Evolutionary conservation across 1,139 yeast species (phyloP).

Genomic region (Hyphopichia burtonii): DNA sequence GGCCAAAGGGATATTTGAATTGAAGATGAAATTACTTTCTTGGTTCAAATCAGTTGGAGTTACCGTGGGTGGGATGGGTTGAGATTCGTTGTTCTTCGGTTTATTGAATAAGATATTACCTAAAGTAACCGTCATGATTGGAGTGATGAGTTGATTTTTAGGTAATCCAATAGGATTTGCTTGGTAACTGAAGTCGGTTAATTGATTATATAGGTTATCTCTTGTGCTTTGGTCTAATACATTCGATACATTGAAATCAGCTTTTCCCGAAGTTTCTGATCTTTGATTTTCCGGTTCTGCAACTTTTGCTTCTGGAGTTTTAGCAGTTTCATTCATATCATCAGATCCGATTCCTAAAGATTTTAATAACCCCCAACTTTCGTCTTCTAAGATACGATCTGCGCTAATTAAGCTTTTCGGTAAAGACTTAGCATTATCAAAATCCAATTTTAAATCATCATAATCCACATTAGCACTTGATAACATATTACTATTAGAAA

Average conservation of each 20-base stretch:
- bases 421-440: slow-evolving; percentile 16
- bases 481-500: slow-evolving; percentile 12
- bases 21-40: slow-evolving; percentile 27
- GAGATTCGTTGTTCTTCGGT: slow-evolving; percentile 1
- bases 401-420: slow-evolving; percentile 7
- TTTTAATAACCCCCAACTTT: slow-evolving; percentile 21
- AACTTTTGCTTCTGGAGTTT: not conserved
- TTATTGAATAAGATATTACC: slow-evolving; percentile 31
- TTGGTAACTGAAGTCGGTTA: slow-evolving; percentile 13
- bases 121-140: slow-evolving; percentile 36
- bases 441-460: slow-evolving; percentile 12
- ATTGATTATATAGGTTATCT: slow-evolving; percentile 13
- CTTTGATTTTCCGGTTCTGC: not conserved
- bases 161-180: slow-evolving; percentile 12
- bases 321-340: not conserved
- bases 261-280: too few relatives aligned
- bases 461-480: not conserved
- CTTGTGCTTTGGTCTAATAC: slow-evolving; percentile 1
- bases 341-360: slow-evolving; percentile 14
- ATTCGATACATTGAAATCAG: not conserved
- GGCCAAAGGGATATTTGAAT: slow-evolving; percentile 41
- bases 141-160: slow-evolving; percentile 12
- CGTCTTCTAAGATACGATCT: slow-evolving; percentile 12
- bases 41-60: not conserved
- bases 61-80: slow-evolving; percentile 8